These are phyloP conservation scores for Pythium apleroticum DNA, from an alignment of 352 stramenopile species.

Conservation along the genomic window DNA sequence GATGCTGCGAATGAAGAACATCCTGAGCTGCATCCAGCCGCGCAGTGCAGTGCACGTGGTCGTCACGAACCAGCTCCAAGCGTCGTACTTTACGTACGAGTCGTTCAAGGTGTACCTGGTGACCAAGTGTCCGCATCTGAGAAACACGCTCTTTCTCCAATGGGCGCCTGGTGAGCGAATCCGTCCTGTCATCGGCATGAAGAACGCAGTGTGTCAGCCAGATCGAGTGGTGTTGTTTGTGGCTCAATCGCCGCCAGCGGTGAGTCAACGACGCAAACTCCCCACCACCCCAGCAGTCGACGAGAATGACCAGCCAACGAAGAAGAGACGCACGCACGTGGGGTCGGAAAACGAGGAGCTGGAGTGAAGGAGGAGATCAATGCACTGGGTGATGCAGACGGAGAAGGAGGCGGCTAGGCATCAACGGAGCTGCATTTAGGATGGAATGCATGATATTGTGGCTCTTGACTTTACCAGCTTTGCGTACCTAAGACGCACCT, in stretches of 20 bases:
- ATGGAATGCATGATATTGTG: too few species aligned
- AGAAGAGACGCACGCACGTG: too few species aligned
- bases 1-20: background rate
- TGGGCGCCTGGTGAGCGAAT: background rate
- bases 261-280: too few species aligned
- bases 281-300: background rate
- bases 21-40: background rate
- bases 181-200: background rate
- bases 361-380: too few species aligned
- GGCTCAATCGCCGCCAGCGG: background rate
- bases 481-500: background rate
- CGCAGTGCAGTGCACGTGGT: background rate
- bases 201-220: background rate
- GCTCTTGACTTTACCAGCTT: too few species aligned
- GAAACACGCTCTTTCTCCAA: background rate
- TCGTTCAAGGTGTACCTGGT: background rate
- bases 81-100: background rate
- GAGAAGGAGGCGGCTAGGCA: background rate
- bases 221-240: constrained; percentile 2
- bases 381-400: background rate
- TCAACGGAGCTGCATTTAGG: too few species aligned
- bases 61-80: background rate
- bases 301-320: background rate
- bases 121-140: background rate
- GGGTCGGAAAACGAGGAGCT: too few species aligned